A percentile compares a stretch with the other conserved stretches of the same genome.
phyloP scores from a whole-genome alignment of 352 stramenopile genomes.

The Phytophthora brassicae region DNA sequence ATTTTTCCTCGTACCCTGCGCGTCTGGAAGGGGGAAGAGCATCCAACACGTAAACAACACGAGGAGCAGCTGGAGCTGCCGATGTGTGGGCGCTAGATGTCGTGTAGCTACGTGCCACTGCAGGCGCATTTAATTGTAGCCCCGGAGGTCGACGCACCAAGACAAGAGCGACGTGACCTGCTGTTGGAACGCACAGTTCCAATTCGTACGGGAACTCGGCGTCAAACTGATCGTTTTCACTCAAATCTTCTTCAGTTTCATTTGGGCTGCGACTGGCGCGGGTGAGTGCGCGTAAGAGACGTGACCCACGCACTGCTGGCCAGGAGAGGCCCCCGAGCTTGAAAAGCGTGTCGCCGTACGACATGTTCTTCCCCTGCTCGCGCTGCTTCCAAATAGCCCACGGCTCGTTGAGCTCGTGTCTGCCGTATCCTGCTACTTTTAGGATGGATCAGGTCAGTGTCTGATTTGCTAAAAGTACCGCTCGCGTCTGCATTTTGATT shows the following conservation, averaged over 20 bases:
- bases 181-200: conserved; percentile 53
- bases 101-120: conserved; percentile 9
- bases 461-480: too few relatives aligned
- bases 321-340: conserved; percentile 42
- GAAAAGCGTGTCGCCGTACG: conserved; percentile 39
- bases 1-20: conserved; percentile 7
- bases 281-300: conserved; percentile 32
- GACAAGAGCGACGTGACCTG: conserved; percentile 62
- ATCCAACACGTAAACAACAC: conserved; percentile 78
- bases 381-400: conserved; percentile 89
- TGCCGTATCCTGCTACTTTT: conserved; percentile 26
- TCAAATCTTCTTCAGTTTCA: not conserved
- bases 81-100: not conserved
- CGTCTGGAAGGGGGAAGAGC: conserved; percentile 51
- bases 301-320: conserved; percentile 48
- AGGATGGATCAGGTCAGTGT: too few relatives aligned
- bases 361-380: conserved; percentile 74
- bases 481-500: too few relatives aligned
- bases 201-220: conserved; percentile 43
- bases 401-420: conserved; percentile 75
- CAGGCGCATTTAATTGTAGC: conserved; percentile 11
- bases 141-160: conserved; percentile 34
- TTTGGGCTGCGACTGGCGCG: not conserved
- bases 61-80: conserved; percentile 16
- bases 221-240: conserved; percentile 3